Evolutionary conservation across 768 basidiomycete genomes (phyloP).

Genomic region (Lentinus brumalis): DNA sequence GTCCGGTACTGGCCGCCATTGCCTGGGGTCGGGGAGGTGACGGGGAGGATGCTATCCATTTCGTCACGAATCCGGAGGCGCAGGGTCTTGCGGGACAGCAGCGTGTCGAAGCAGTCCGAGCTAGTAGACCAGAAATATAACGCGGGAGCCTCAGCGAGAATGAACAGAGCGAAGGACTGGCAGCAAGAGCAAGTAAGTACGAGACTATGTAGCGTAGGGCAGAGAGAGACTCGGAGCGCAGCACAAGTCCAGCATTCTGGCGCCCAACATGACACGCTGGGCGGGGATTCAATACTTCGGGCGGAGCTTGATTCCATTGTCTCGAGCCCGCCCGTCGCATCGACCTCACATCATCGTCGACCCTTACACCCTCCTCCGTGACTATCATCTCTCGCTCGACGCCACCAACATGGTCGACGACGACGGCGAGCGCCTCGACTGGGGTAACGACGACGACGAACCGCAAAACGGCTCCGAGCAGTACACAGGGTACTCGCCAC

Average conservation of each 20-base stretch:
- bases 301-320: slow-evolving; percentile 7
- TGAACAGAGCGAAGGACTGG: not conserved
- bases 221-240: not conserved
- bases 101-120: not conserved
- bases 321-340: not conserved
- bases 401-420: slow-evolving; percentile 52
- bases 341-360: slow-evolving; percentile 4
- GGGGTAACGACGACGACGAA: slow-evolving; percentile 58
- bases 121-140: not conserved
- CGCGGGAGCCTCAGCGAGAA: not conserved
- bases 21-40: slow-evolving; percentile 22
- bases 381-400: slow-evolving; percentile 11
- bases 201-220: not conserved
- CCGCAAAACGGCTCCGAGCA: slow-evolving; percentile 19
- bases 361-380: slow-evolving; percentile 3
- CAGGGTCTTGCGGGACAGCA: not conserved
- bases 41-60: slow-evolving; percentile 30
- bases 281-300: slow-evolving; percentile 4
- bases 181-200: not conserved
- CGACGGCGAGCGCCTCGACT: slow-evolving; percentile 71
- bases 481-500: slow-evolving; percentile 15
- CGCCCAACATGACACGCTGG: not conserved
- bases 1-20: slow-evolving; percentile 16
- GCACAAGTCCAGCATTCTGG: not conserved
- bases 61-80: slow-evolving; percentile 8